Conservation (phyloP, 2,329 filamentous ascomycete species). For the Nigrospora osmanthi region DNA sequence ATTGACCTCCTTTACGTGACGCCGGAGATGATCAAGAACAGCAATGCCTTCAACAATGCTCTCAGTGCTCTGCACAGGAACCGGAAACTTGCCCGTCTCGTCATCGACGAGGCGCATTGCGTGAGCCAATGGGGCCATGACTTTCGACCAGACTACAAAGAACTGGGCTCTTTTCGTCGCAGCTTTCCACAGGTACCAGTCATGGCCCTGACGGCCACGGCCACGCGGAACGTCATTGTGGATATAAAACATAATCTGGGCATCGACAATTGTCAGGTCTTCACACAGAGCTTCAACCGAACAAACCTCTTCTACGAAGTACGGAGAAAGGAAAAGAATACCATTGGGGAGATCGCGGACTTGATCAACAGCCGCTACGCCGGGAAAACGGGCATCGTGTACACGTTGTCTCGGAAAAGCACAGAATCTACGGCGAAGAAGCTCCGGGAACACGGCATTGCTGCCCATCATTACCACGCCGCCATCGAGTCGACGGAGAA, state of each 20-base stretch:
- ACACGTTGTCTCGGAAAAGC: slow-evolving; percentile 77
- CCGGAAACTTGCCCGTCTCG: slow-evolving; percentile 74
- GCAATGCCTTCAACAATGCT: slow-evolving; percentile 54
- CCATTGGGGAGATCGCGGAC: slow-evolving; percentile 43
- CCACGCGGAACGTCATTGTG: slow-evolving; percentile 83
- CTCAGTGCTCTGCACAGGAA: slow-evolving; percentile 62
- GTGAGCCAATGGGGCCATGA: slow-evolving; percentile 99
- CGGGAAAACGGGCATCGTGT: slow-evolving; percentile 80
- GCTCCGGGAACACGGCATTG: slow-evolving; percentile 57
- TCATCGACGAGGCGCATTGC: slow-evolving; percentile 98
- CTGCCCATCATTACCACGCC: slow-evolving; percentile 81
- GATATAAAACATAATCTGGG: slow-evolving; percentile 90
- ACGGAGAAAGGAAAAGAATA: slow-evolving; percentile 57
- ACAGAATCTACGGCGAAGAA: slow-evolving; percentile 74
- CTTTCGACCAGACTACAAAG: slow-evolving; percentile 93
- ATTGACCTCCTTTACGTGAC: slow-evolving; percentile 91
- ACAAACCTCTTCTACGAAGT: slow-evolving; percentile 91
- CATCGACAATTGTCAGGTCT: slow-evolving; percentile 70
- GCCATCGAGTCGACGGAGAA: slow-evolving; percentile 63
- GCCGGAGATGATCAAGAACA: slow-evolving; percentile 93
- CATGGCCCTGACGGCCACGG: slow-evolving; percentile 93
- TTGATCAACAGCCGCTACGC: slow-evolving; percentile 65
- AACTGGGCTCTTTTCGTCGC: slow-evolving; percentile 64
- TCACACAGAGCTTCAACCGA: slow-evolving; percentile 94
- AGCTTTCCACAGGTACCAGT: slow-evolving; percentile 75